These are phyloP conservation scores for Panicum miliaceum DNA, from an alignment of 176 grass and related monocot genomes.

Conservation along the genomic window DNA sequence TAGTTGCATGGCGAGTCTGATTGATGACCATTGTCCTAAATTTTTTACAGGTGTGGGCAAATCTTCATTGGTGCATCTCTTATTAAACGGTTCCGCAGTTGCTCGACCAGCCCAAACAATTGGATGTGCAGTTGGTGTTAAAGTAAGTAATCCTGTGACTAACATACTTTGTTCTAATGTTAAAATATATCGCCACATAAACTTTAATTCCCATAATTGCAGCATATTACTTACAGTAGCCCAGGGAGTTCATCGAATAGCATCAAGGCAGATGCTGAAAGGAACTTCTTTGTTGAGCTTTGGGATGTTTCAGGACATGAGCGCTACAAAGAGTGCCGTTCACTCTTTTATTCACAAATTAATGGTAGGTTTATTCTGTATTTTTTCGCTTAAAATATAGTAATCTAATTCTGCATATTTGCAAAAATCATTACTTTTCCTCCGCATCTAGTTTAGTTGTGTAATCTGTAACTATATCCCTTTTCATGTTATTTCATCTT, in stretches of 20 bases:
- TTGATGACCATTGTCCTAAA: neutral
- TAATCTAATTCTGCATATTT: conserved; percentile 13
- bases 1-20: neutral
- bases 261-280: conserved; percentile 75
- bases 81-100: conserved; percentile 66
- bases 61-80: conserved; percentile 84
- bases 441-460: neutral
- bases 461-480: conserved; percentile 11
- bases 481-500: neutral
- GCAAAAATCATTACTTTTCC: neutral
- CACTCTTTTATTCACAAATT: conserved; percentile 94
- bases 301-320: conserved; percentile 97
- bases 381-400: conserved; percentile 2
- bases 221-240: conserved; percentile 90
- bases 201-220: conserved; percentile 47
- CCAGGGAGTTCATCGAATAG: conserved; percentile 70
- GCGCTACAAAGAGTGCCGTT: conserved; percentile 87
- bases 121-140: conserved; percentile 81
- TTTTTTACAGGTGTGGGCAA: conserved; percentile 79
- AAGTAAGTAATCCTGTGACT: conserved; percentile 50
- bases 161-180: neutral
- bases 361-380: conserved; percentile 60
- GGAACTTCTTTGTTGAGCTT: conserved; percentile 96
- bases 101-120: conserved; percentile 86
- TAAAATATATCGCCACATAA: conserved; percentile 32